phyloP scores from a whole-genome alignment of 306 rosid species.

The Ammopiptanthus mongolicus region DNA sequence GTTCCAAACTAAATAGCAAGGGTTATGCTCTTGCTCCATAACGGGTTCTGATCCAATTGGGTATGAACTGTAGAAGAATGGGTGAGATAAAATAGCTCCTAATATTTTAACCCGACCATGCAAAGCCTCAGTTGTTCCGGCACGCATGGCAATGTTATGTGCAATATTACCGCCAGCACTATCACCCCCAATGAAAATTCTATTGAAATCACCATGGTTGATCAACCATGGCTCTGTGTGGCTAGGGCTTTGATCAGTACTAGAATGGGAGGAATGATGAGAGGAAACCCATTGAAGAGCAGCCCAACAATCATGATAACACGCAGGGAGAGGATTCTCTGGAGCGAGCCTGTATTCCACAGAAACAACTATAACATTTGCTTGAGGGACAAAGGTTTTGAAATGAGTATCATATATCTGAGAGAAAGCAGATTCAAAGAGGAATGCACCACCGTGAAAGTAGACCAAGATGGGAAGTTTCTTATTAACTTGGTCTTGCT shows the following conservation, averaged over 20 bases:
- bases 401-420: slow-evolving; percentile 15
- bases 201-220: slow-evolving; percentile 18
- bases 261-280: too few relatives aligned
- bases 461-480: slow-evolving; percentile 44
- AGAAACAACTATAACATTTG: slow-evolving; percentile 30
- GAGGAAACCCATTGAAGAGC: slow-evolving; percentile 39
- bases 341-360: slow-evolving; percentile 46
- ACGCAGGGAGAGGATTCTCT: slow-evolving; percentile 31
- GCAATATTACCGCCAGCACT: slow-evolving; percentile 43
- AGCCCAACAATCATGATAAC: slow-evolving; percentile 36
- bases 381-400: slow-evolving; percentile 18
- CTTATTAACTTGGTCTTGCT: background rate
- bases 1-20: slow-evolving; percentile 8
- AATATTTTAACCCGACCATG: slow-evolving; percentile 12
- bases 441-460: slow-evolving; percentile 44
- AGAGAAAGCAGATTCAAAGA: slow-evolving; percentile 34
- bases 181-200: slow-evolving; percentile 36
- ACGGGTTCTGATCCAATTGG: slow-evolving; percentile 11
- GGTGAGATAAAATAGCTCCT: slow-evolving; percentile 29
- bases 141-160: slow-evolving; percentile 32
- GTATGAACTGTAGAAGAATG: slow-evolving; percentile 31
- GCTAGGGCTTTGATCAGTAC: too few relatives aligned
- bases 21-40: background rate
- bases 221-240: slow-evolving; percentile 37
- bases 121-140: slow-evolving; percentile 24